These are phyloP conservation scores for Leishmania amazonensis DNA, from an alignment of 208 protist genomes.

Conservation along the genomic window DNA sequence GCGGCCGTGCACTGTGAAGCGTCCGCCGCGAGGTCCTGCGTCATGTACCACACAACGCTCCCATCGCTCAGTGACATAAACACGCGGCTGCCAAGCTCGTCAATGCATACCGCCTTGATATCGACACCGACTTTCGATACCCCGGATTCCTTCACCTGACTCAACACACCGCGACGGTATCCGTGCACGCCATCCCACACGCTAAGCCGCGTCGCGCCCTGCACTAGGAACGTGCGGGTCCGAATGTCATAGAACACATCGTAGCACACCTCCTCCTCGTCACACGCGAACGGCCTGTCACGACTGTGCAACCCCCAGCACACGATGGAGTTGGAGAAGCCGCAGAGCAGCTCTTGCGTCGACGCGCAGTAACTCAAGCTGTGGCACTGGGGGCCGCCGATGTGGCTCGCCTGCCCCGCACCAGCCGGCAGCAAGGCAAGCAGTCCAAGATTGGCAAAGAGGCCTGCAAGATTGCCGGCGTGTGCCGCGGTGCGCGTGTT, in stretches of 20 bases:
- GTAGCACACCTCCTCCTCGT: slow-evolving; percentile 48
- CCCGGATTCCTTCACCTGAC: slow-evolving; percentile 29
- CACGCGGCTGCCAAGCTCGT: slow-evolving; percentile 53
- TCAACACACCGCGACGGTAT: slow-evolving; percentile 42
- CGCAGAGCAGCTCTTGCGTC: slow-evolving; percentile 67
- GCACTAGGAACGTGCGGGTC: slow-evolving; percentile 52
- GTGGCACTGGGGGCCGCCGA: slow-evolving; percentile 22
- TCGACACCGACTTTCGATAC: slow-evolving; percentile 33
- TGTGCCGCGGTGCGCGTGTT: slow-evolving; percentile 8
- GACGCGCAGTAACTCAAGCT: slow-evolving; percentile 45
- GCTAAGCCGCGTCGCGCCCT: slow-evolving; percentile 59
- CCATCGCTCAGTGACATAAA: slow-evolving; percentile 55
- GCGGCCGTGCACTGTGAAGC: slow-evolving; percentile 6
- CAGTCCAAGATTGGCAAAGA: slow-evolving; percentile 20
- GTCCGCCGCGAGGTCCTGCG: slow-evolving; percentile 23
- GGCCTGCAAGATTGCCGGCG: slow-evolving; percentile 4
- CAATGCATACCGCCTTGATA: slow-evolving; percentile 60
- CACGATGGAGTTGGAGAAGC: slow-evolving; percentile 55
- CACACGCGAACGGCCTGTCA: slow-evolving; percentile 37
- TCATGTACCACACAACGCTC: slow-evolving; percentile 44
- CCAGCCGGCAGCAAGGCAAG: slow-evolving; percentile 27
- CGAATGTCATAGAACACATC: slow-evolving; percentile 46
- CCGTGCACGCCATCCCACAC: slow-evolving; percentile 65
- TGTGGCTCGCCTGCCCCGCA: slow-evolving; percentile 1
- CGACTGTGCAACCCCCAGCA: slow-evolving; percentile 38